Evolutionary conservation across 495 filamentous ascomycete species (phyloP), one percentile per base, ranked within the genome.

Genomic region (Penicillium waksmanii): DNA sequence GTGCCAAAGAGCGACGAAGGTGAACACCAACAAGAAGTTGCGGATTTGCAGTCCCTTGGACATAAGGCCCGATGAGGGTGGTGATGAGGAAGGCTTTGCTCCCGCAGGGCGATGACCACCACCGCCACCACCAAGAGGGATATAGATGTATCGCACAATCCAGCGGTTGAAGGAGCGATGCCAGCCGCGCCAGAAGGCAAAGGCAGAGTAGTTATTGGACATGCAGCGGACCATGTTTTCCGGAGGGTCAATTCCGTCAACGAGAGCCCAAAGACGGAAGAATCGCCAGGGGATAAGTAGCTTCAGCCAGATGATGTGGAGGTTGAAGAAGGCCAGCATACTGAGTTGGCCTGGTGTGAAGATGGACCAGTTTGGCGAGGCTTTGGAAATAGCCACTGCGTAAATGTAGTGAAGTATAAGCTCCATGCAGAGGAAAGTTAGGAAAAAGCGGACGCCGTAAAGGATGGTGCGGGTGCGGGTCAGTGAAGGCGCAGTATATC

Each of bases 221-320:
- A 97, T 91, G 78, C 95, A 99, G 66, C 95, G 92, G 51, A 98
- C 83, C 91, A 99, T 95, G 76, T 99, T 99, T 72, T 99, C 95
- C 3, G 95, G 93, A 0, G 95, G 92, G 69, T 99, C 95, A 66
- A 98, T 84, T 61, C 89, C 89, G 70, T 99, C 95, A 42, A 92
- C 67, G 2, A 98, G 82, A 0, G 90, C 79, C 95, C 95, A 99
- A 19, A 99, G 84, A 6, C 95, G 91, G 85, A 99, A 99, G 75
- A 98, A 89, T 8, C 95, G 90, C 93, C 93, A 99, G 12, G 94
- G 96, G 4, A 98, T 84, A 0, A 99, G 86, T 0, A 99, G 87
- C 71, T 99, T 99, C 48, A 99, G 84, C 95, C 95, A 99, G 73
- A 99, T 92, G 73, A 96, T 86, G 79, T 96, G 90, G 19, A 99